Percentiles rank a stretch among this genome's conserved stretches.
phyloP scores from a whole-genome alignment of 352 stramenopile genomes.

The Phytophthora citricola region DNA sequence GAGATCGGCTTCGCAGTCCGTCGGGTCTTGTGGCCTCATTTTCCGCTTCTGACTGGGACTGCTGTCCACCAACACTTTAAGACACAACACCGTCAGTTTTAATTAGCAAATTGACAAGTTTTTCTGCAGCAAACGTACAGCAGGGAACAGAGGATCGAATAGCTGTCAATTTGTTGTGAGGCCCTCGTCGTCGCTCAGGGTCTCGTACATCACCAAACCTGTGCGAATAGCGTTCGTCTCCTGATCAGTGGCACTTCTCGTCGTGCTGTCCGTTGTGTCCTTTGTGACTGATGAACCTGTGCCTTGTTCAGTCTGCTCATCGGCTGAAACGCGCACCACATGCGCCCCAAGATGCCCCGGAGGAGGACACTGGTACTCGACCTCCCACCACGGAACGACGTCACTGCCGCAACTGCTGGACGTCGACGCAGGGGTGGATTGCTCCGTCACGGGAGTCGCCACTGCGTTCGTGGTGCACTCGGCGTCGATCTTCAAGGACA shows the following conservation, averaged over 20 bases:
- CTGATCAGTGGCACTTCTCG: conserved; percentile 6
- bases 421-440: conserved; percentile 41
- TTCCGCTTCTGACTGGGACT: conserved; percentile 82
- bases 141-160: conserved; percentile 26
- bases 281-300: background rate
- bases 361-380: conserved; percentile 64
- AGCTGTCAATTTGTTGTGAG: conserved; percentile 24
- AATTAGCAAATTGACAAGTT: too few relatives aligned
- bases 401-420: conserved; percentile 42
- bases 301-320: conserved; percentile 16
- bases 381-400: conserved; percentile 58
- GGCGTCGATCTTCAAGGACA: conserved; percentile 43
- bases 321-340: conserved; percentile 43
- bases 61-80: conserved; percentile 45
- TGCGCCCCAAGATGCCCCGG: conserved; percentile 60
- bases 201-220: conserved; percentile 43
- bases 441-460: conserved; percentile 5
- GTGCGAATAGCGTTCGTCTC: conserved; percentile 11
- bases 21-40: conserved; percentile 53
- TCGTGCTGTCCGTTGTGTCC: background rate
- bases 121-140: conserved; percentile 26
- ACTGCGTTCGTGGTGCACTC: conserved; percentile 24
- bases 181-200: conserved; percentile 46
- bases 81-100: too few relatives aligned
- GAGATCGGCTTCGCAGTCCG: conserved; percentile 41